Percentiles rank a stretch among this genome's conserved stretches.
Evolutionary conservation across 2,329 filamentous ascomycete species (phyloP).

Genomic region (Colletotrichum sp.): DNA sequence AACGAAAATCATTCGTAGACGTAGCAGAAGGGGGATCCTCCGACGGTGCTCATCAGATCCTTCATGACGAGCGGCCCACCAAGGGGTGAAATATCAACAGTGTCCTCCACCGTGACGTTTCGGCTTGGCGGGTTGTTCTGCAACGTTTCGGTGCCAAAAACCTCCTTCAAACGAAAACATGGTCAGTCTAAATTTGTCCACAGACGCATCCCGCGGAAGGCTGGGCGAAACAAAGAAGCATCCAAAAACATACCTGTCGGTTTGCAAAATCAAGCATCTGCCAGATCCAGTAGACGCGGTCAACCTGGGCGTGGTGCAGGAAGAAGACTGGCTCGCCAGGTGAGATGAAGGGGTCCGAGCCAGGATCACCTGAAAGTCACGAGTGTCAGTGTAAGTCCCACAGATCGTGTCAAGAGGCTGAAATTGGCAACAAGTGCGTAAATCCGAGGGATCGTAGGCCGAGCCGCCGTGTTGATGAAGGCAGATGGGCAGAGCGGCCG

Average conservation of each 20-base stretch:
- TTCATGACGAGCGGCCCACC: constrained; percentile 36
- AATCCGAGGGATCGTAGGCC: not conserved
- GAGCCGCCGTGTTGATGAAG: not conserved
- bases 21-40: constrained; percentile 47
- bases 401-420: not conserved
- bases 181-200: not conserved
- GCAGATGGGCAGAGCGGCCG: too few species aligned
- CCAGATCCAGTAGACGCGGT: constrained; percentile 53
- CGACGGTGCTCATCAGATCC: constrained; percentile 44
- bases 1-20: constrained; percentile 33
- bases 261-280: constrained; percentile 46
- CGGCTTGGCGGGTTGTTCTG: constrained; percentile 43
- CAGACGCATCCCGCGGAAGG: not conserved
- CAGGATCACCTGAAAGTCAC: constrained; percentile 42
- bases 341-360: constrained; percentile 48
- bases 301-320: constrained; percentile 50
- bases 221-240: not conserved
- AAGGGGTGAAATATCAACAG: constrained; percentile 35
- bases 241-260: constrained; percentile 28
- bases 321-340: constrained; percentile 51
- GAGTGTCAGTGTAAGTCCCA: not conserved
- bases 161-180: constrained; percentile 11
- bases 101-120: constrained; percentile 46
- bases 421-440: not conserved
- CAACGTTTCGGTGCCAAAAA: constrained; percentile 46